Evolutionary conservation across 1,139 yeast species (phyloP).

Genomic region (Nakaseomyces kungkrabaensis): DNA sequence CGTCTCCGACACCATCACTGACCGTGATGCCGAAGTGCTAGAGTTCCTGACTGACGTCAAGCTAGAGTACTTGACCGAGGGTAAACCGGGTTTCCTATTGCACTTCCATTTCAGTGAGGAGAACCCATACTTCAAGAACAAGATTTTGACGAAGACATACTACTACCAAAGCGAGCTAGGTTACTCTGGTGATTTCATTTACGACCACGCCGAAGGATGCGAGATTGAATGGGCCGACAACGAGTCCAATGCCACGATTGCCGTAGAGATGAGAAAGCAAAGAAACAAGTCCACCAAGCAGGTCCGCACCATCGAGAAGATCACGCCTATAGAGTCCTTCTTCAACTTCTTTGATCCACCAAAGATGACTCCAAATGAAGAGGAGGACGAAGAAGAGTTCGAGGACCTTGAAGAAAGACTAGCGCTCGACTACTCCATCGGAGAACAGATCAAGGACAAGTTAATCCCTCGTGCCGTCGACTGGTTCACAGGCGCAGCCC

Average conservation of each 20-base stretch:
- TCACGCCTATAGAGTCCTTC: conserved; percentile 87
- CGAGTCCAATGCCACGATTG: conserved; percentile 74
- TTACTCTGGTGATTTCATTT: conserved; percentile 90
- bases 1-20: conserved; percentile 77
- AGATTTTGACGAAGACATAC: conserved; percentile 68
- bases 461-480: conserved; percentile 92
- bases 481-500: conserved; percentile 98
- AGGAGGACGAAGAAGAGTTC: conserved; percentile 52
- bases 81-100: conserved; percentile 80
- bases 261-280: conserved; percentile 91
- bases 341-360: conserved; percentile 96
- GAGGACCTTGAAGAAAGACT: conserved; percentile 75
- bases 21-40: conserved; percentile 82
- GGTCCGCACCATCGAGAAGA: conserved; percentile 90
- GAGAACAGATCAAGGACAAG: conserved; percentile 93
- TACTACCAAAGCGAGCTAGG: conserved; percentile 92
- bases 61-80: conserved; percentile 61
- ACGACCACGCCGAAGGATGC: conserved; percentile 92
- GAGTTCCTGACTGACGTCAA: conserved; percentile 59
- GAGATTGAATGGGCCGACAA: conserved; percentile 76
- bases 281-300: conserved; percentile 96
- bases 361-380: conserved; percentile 46
- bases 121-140: conserved; percentile 73
- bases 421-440: conserved; percentile 89
- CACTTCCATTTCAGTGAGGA: conserved; percentile 61